These are phyloP conservation scores for Trichoderma asperellum DNA, from an alignment of 2,329 filamentous ascomycete genomes.

Conservation along the genomic window DNA sequence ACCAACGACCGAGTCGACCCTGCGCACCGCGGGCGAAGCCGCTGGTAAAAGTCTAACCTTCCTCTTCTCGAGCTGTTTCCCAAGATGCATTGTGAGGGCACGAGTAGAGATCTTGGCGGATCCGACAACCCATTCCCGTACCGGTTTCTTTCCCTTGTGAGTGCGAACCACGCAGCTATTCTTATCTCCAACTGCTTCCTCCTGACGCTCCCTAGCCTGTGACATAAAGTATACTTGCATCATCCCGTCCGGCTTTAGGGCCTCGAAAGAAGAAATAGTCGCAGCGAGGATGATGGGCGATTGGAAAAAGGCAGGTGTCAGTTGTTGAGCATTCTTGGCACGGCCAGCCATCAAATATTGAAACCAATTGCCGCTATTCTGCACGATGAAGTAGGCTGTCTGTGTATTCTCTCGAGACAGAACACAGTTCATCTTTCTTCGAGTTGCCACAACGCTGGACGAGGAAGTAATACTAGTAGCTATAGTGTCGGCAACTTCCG, in stretches of 20 bases:
- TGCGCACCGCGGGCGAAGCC: conserved; percentile 17
- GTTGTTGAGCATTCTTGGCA: conserved; percentile 6
- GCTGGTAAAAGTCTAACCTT: conserved; percentile 18
- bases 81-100: conserved; percentile 14
- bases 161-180: background rate
- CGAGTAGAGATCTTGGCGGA: conserved; percentile 25
- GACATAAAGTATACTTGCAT: conserved; percentile 28
- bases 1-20: conserved; percentile 26
- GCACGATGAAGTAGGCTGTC: conserved; percentile 20
- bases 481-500: background rate
- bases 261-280: conserved; percentile 9
- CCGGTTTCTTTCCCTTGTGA: conserved; percentile 11
- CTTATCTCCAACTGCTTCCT: background rate
- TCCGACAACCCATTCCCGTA: conserved; percentile 25
- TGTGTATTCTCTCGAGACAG: conserved; percentile 6
- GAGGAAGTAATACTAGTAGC: background rate
- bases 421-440: conserved; percentile 20
- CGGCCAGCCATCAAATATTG: conserved; percentile 13
- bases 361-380: conserved; percentile 23
- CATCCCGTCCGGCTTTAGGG: conserved; percentile 15
- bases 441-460: background rate
- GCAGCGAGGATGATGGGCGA: conserved; percentile 27
- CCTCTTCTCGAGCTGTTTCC: conserved; percentile 22
- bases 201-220: conserved; percentile 9
- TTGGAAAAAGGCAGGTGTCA: conserved; percentile 15